Conservation (phyloP, 2,329 filamentous ascomycete genomes). For the Lecanicillium sp. region DNA sequence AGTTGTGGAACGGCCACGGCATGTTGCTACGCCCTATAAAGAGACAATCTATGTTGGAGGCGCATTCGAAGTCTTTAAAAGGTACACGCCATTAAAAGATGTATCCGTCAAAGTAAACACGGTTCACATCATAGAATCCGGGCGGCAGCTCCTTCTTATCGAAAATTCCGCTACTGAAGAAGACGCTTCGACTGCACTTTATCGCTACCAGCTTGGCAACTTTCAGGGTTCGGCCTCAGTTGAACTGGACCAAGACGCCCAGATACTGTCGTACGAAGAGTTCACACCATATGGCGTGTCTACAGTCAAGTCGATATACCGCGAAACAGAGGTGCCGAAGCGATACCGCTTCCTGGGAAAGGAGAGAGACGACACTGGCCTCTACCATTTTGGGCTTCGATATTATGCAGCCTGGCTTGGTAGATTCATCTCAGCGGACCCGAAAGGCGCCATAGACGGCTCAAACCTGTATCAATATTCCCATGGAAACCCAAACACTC, state of each 20-base stretch:
- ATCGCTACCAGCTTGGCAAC: slow-evolving; percentile 9
- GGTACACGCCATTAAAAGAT: not conserved
- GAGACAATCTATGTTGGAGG: slow-evolving; percentile 10
- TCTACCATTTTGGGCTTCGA: slow-evolving; percentile 16
- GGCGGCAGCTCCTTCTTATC: slow-evolving; percentile 6
- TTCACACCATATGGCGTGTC: slow-evolving; percentile 20
- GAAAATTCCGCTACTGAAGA: slow-evolving; percentile 8
- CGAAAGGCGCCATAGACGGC: slow-evolving; percentile 12
- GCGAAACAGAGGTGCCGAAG: slow-evolving; percentile 11
- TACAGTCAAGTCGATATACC: slow-evolving; percentile 6
- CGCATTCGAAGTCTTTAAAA: slow-evolving; percentile 8
- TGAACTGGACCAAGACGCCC: slow-evolving; percentile 17
- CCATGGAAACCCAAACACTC: slow-evolving; percentile 8
- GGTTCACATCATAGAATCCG: slow-evolving; percentile 6
- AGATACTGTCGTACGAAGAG: slow-evolving; percentile 22
- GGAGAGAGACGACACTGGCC: slow-evolving; percentile 17
- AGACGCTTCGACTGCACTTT: slow-evolving; percentile 9
- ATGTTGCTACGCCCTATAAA: not conserved
- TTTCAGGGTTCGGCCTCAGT: slow-evolving; percentile 8
- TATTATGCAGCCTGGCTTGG: slow-evolving; percentile 20
- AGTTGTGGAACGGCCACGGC: slow-evolving; percentile 10
- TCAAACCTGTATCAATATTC: slow-evolving; percentile 14
- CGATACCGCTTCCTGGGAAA: slow-evolving; percentile 17
- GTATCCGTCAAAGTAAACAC: slow-evolving; percentile 1
- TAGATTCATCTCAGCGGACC: slow-evolving; percentile 17